Conservation (phyloP, 495 filamentous ascomycete species). For the Rhizodiscina lignyota region DNA sequence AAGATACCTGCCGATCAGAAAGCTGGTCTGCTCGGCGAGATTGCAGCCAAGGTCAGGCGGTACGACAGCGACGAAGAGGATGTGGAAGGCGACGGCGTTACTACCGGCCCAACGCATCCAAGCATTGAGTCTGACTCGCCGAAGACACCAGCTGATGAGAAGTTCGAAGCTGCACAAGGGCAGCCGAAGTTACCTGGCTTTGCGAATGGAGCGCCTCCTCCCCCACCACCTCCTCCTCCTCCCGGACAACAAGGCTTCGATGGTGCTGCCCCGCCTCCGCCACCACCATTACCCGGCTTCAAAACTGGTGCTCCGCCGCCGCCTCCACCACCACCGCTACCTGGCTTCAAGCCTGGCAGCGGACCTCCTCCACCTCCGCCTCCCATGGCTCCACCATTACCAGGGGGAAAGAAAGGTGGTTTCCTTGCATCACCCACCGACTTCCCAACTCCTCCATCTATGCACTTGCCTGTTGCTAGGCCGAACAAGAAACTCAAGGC, state of each 20-base stretch:
- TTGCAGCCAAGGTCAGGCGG: slow-evolving; percentile 57
- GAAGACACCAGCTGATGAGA: slow-evolving; percentile 48
- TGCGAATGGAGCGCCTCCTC: slow-evolving; percentile 26
- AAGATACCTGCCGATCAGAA: slow-evolving; percentile 52
- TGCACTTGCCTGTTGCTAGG: slow-evolving; percentile 44
- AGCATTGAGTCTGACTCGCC: slow-evolving; percentile 56
- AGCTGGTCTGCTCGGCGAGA: slow-evolving; percentile 62
- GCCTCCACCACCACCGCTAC: slow-evolving; percentile 28
- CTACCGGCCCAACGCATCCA: slow-evolving; percentile 62
- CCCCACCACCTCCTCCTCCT: slow-evolving; percentile 35
- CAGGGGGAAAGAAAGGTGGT: slow-evolving; percentile 22
- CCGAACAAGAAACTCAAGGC: slow-evolving; percentile 99
- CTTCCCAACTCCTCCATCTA: slow-evolving; percentile 6
- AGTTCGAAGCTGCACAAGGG: slow-evolving; percentile 22
- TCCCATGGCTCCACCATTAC: slow-evolving; percentile 21
- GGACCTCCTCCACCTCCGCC: slow-evolving; percentile 15
- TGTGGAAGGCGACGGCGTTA: slow-evolving; percentile 45
- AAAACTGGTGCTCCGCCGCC: slow-evolving; percentile 24
- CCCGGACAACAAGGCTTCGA: slow-evolving; percentile 28
- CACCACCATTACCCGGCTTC: slow-evolving; percentile 18
- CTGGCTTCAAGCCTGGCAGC: slow-evolving; percentile 24
- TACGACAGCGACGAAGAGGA: slow-evolving; percentile 64
- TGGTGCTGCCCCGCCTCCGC: slow-evolving; percentile 29
- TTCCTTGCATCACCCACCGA: slow-evolving; percentile 17
- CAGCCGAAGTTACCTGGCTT: slow-evolving; percentile 23